These are phyloP conservation scores for Leccinum subgranulosum DNA, from an alignment of 768 basidiomycete species.

Conservation along the genomic window DNA sequence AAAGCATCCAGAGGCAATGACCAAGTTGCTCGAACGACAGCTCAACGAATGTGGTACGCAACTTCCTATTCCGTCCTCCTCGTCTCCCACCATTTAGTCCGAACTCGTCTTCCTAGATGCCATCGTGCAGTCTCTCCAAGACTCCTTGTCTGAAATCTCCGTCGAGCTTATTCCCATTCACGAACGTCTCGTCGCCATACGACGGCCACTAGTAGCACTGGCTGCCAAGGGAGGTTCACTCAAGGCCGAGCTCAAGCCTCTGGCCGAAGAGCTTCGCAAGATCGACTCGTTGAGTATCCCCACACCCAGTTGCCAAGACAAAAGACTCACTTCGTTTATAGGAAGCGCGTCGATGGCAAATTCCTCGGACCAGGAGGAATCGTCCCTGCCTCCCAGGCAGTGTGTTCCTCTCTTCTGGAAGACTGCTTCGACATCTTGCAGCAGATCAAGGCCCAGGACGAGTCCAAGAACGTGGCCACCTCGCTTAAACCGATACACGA, in stretches of 20 bases:
- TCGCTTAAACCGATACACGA: conserved; percentile 93
- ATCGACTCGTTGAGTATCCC: conserved; percentile 90
- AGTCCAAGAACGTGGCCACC: conserved; percentile 81
- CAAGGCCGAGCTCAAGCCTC: conserved; percentile 83
- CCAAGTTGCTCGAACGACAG: conserved; percentile 85
- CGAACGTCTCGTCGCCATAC: conserved; percentile 80
- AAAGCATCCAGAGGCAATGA: conserved; percentile 84
- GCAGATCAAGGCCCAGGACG: conserved; percentile 92
- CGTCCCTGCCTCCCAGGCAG: conserved; percentile 87
- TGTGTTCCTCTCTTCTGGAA: conserved; percentile 89
- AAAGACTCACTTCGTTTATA: conserved; percentile 26
- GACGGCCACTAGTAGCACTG: conserved; percentile 84
- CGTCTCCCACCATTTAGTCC: not conserved
- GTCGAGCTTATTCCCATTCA: conserved; percentile 90
- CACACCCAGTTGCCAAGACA: conserved; percentile 20
- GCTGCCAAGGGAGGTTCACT: conserved; percentile 84
- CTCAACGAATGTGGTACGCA: conserved; percentile 86
- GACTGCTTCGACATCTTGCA: conserved; percentile 95
- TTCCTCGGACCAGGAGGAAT: conserved; percentile 89
- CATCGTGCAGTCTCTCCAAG: conserved; percentile 73
- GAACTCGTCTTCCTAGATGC: conserved; percentile 48
- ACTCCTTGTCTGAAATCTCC: conserved; percentile 82
- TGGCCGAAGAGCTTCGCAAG: conserved; percentile 89
- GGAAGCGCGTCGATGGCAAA: conserved; percentile 93
- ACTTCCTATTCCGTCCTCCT: conserved; percentile 5